These are phyloP conservation scores for Whalleya microplaca DNA, from an alignment of 2,329 filamentous ascomycete genomes.

Conservation along the genomic window DNA sequence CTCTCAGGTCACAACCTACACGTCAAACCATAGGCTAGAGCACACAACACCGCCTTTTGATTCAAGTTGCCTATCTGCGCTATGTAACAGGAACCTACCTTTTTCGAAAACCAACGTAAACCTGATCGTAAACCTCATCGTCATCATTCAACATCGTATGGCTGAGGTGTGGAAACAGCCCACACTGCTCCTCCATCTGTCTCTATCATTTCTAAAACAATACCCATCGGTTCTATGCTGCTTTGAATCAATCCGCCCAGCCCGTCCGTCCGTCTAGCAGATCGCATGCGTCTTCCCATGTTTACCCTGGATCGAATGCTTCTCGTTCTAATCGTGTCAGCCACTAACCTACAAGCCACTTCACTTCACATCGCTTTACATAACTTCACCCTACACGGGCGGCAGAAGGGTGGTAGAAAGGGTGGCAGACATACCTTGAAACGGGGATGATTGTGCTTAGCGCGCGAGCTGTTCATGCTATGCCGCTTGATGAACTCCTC, in stretches of 20 bases:
- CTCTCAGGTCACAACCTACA: too few relatives aligned
- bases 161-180: too few relatives aligned
- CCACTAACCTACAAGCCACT: neutral
- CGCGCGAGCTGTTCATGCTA: slow-evolving; percentile 54
- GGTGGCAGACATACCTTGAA: slow-evolving; percentile 50
- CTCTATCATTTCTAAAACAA: neutral
- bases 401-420: too few relatives aligned
- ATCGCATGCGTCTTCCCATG: slow-evolving; percentile 87
- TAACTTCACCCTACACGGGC: neutral
- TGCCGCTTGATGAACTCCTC: slow-evolving; percentile 67
- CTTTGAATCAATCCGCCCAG: too few relatives aligned
- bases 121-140: too few relatives aligned
- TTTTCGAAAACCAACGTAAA: neutral
- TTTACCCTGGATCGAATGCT: slow-evolving; percentile 88
- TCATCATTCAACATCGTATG: neutral
- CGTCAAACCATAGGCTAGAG: too few relatives aligned
- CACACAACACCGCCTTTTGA: too few relatives aligned
- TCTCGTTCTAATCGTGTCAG: slow-evolving; percentile 61
- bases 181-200: too few relatives aligned
- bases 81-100: neutral
- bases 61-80: neutral
- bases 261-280: slow-evolving; percentile 66
- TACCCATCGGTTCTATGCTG: too few relatives aligned
- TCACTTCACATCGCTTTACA: too few relatives aligned
- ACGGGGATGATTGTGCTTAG: slow-evolving; percentile 54